Evolutionary conservation across 2,329 filamentous ascomycete species (phyloP), one percentile per base, ranked within the genome.

Genomic region (Cladosporium sp.): DNA sequence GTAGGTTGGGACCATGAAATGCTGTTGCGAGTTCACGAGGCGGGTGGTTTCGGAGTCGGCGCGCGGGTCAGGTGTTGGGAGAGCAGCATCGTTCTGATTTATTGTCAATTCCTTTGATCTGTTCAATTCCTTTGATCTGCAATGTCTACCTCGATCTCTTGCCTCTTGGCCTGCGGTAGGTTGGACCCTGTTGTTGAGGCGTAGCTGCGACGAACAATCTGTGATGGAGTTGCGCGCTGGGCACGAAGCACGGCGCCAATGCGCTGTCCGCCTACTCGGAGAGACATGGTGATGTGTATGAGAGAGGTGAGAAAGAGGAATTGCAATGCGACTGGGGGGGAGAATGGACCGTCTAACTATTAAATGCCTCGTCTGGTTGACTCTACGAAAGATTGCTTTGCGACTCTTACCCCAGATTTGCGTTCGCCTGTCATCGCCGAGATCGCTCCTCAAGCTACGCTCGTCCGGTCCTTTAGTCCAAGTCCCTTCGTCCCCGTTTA

Each of bases 1-100:
- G 75, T 99, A 99, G 55, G 94, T 99, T 2, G 92, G 88, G 28
- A 99, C 89, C 93, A 99, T 97, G 76, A 87, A 97, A 3, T 89
- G 88, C 34, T 87, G 82, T 68, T 92, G 86, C 61, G 90, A 84
- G 65, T 85, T 82, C 64, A 96, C 84, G 60, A 96, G 82, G 30
- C 86, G 82, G 36, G 86, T 84, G 64, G 90, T 95, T 67, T 85
- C 78, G 0, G 91, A 94, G 74, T 91, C 88, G 50, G 83, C 68
- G 14, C 85, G 70, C 37, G 91, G 90, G 69, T 95, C 91, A 51
- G 88, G 82, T 65, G 88, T 90, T 9, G 88, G 80, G 12, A 88
- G 71, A 2, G 73, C 67, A 20, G 76, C 70, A 68, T 82, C 77
- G 15, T 49, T 56, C 54, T 56, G 20, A 12, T 38, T 3, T 11